Base-by-base conservation (phyloP, 2,329 filamentous ascomycete genomes). In the Exophiala dermatitidis region DNA sequence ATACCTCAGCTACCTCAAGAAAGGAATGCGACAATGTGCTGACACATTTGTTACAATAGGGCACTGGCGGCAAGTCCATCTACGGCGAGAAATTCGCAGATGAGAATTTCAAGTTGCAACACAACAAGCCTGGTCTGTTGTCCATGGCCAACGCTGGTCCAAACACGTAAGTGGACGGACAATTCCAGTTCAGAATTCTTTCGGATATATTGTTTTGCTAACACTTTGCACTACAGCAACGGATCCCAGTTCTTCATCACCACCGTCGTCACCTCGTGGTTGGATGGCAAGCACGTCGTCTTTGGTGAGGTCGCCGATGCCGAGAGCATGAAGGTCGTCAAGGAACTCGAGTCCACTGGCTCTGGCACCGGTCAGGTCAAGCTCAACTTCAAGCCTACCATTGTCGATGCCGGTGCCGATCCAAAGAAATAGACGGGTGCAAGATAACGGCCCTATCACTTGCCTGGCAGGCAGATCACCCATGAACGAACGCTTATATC, bases 21-120 rank as follows among this genome's bases (percentile, higher is more conserved):
- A 94, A 89, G 88, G 88, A 4, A 51, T 31, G 19, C 19, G 19
- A 19, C 19, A 19, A n/a, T 32, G 54, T 46, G 47, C 55, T 59
- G 51, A 59, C 89, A 55, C 89, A 88, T 76, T 88, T 89, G 74
- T 87, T 86, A 77, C 88, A 19, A 19, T 72, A 95, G 95, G 76
- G 82, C 57, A 85, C 81, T 57, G 82, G 82, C 60, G 82, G 82
- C 62, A 83, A 83, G 72, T 83, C 79, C 55, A 84, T 85, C 70
- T 85, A 84, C 66, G 81, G 82, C 60, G 71, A 74, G 58, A 84
- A 84, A 71, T 85, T 85, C 69, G 71, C 75, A 40, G 82, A 85
- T 62, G 82, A 85, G 77, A 85, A 85, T 76, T 84, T 85, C 74
- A 84, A 84, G 75, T 72, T 83, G 64, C 81, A 81, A 71, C 81